A percentile compares a stretch with the other conserved stretches of the same genome.
Evolutionary conservation across 2,329 filamentous ascomycete genomes (phyloP).

Genomic region (Aspergillus chevalieri): DNA sequence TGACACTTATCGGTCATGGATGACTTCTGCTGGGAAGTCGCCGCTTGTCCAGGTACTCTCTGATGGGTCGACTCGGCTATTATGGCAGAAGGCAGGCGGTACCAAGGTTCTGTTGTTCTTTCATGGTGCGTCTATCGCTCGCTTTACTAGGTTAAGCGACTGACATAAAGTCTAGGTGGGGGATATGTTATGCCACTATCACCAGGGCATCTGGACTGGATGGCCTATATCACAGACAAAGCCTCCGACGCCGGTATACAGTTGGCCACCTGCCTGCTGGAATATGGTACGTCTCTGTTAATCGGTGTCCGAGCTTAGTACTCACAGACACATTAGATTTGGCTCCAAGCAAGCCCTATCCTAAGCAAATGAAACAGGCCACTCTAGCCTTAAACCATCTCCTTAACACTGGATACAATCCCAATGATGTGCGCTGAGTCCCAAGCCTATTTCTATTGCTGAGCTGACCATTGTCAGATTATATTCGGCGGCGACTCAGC

Average conservation of each 20-base stretch:
- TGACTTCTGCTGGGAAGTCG: not conserved
- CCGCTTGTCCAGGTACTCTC: constrained; percentile 1
- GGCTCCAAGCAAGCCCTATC: constrained; percentile 12
- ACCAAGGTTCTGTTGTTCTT: constrained; percentile 16
- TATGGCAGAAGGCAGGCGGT: constrained; percentile 13
- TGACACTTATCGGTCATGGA: constrained; percentile 13
- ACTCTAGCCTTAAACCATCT: constrained; percentile 13
- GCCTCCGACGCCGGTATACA: constrained; percentile 5
- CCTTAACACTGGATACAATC: constrained; percentile 8
- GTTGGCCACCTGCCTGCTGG: constrained; percentile 10
- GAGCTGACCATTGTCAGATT: constrained; percentile 8
- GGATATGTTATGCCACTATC: constrained; percentile 21
- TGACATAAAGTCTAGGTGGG: constrained; percentile 9
- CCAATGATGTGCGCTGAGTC: constrained; percentile 5
- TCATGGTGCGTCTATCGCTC: constrained; percentile 10
- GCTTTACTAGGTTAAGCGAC: not conserved
- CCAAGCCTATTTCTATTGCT: not conserved
- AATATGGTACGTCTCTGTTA: constrained; percentile 7
- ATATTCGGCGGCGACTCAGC: constrained; percentile 19
- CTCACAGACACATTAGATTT: constrained; percentile 8
- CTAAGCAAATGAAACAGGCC: constrained; percentile 14
- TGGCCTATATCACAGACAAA: constrained; percentile 11
- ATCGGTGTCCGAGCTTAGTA: not conserved
- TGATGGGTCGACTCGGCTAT: constrained; percentile 9
- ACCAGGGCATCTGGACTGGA: constrained; percentile 16